These are phyloP conservation scores for Yarrowia keelungensis DNA, from an alignment of 805 yeast species.

Conservation along the genomic window DNA sequence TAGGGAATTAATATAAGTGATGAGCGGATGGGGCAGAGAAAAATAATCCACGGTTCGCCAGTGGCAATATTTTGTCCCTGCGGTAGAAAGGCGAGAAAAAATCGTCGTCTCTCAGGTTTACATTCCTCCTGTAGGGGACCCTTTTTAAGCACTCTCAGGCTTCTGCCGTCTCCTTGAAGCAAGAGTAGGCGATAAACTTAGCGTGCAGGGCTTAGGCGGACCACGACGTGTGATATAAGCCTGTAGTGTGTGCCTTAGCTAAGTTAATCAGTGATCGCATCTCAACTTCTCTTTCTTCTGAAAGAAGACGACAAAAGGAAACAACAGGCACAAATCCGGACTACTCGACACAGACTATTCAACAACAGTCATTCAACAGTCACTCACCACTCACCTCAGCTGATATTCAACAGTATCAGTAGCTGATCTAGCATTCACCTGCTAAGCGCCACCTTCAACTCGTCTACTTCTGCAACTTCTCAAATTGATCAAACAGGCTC, in stretches of 20 bases:
- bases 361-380: conserved; percentile 12
- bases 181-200: conserved; percentile 38
- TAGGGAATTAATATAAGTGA: not conserved
- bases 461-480: too few relatives aligned
- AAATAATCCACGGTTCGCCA: not conserved
- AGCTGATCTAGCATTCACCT: too few relatives aligned
- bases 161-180: conserved; percentile 16
- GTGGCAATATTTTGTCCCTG: too few relatives aligned
- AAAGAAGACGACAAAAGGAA: too few relatives aligned
- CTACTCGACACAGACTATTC: not conserved
- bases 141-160: too few relatives aligned
- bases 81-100: not conserved
- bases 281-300: too few relatives aligned
- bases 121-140: not conserved
- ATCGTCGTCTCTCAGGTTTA: not conserved
- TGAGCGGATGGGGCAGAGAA: not conserved
- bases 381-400: not conserved
- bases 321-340: too few relatives aligned
- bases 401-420: too few relatives aligned
- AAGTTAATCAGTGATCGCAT: conserved; percentile 1
- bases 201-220: conserved; percentile 9
- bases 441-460: too few relatives aligned
- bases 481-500: not conserved
- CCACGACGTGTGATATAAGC: conserved; percentile 20
- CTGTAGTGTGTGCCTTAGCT: conserved; percentile 3